Base-by-base conservation (phyloP, 257 asterid genomes). In the Avicennia marina region DNA sequence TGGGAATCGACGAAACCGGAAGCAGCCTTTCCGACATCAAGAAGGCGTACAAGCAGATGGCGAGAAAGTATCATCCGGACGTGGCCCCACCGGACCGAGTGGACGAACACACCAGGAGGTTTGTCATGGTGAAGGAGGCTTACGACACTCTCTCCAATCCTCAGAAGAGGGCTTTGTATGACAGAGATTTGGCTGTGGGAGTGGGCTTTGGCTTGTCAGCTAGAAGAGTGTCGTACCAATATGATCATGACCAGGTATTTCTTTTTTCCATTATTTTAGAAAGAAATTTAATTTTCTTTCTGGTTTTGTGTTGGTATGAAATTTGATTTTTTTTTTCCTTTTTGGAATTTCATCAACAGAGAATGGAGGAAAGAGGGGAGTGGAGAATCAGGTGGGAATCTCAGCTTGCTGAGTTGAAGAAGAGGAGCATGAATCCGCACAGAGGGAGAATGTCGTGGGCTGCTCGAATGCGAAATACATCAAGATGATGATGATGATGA, bases 61-160 rank as follows among this genome's bases (percentile, higher is more conserved):
- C 89, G 2, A 60, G 80, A 58, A 71, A 69, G 67, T 81, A 78
- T 52, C 89, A 84, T 48, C 94, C 94, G 10, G 89, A 84, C 58
- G 82, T 78, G 24, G 78, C 94, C 2, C 84, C 86, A n/a, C 80
- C 80, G 74, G 89, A 74, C 7, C 25, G 78, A 19, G 76, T 74
- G 52, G 84, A 78, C 21, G 94, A 81, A 75, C 16, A 75, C 33
- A 78, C 89, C 3, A 40, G 41, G 73, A 69, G 67, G 57, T 84
- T 81, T 54, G 70, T 84, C 3, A 34, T 57, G 82, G 82, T 73
- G 43, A 56, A 72, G 1, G 71, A 78, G 60, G 93, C 88, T 13
- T 83, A 83, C 34, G 80, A 83, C 11, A 83, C 84, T 0, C 84
- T 83, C 0, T 75, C 93, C 11, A 73, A 80, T 71, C 83, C 83